Evolutionary conservation across 768 basidiomycete species (phyloP), one percentile per base, ranked within the genome.

Genomic region (Candolleomyces eurysporus): DNA sequence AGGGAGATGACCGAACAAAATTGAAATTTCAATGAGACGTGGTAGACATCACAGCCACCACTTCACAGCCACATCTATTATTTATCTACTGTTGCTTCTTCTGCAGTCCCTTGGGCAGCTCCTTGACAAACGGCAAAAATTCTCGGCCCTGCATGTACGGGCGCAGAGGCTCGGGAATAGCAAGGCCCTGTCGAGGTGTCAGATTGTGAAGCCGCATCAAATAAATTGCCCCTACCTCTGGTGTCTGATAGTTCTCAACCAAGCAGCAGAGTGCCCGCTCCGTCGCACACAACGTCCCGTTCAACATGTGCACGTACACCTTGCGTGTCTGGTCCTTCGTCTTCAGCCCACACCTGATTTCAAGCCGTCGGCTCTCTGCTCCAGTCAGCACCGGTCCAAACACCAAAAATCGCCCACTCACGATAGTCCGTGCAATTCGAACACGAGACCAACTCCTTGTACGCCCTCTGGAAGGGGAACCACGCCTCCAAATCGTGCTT

Each of bases 361-460:
- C 97, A 57, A 99, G 83, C 61, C 92, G 84, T 69, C 97, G 86
- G 68, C 89, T 89, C 82, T 99, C 96, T 98, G 72, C 17, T 65
- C 10, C 56, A 48, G 49, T 62, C 43, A 60, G 57, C 9, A 57
- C 49, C n/a, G 8, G 10, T 17, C 26, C 26, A 43, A 17, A 13
- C 17, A 53, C 8, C 2, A 40, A 16, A 45, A 32, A 14, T 13
- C 31, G 57, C 17, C 13, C 26, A 85, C 93, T 77, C 71, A 98
- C 96, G 97, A 75, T 99, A 98, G 73, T 98, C 97, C 21, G 96
- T 98, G 78, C 97, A 99, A 73, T 99, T 99, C 71, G 93, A 95
- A 73, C 94, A 96, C 66, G 92, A 95, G 42, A 98, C 97, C 46
- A 99, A 80, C 79, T 99, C 97, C 81, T 98, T 99, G 81, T 96